Evolutionary conservation across 225 moss, liverwort and hornwort genomes (phyloP).

Genomic region (Bryum argenteum): DNA sequence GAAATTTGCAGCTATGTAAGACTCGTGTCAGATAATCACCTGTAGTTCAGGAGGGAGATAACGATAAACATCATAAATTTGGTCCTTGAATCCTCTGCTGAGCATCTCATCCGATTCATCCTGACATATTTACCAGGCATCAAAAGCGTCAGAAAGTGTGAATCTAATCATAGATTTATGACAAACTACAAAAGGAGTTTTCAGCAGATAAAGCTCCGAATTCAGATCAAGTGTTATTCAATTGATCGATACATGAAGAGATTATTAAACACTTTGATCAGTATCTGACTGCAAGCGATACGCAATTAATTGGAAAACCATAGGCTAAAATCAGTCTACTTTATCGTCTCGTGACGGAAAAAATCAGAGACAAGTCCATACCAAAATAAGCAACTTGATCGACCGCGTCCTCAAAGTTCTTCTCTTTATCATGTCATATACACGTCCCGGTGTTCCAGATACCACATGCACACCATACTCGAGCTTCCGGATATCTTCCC

Average conservation of each 20-base stretch:
- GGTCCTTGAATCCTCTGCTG: slow-evolving; percentile 92
- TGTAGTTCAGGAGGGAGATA: slow-evolving; percentile 88
- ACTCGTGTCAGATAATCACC: slow-evolving; percentile 36
- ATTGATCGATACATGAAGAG: too few species aligned
- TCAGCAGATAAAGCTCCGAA: slow-evolving; percentile 10
- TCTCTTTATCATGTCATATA: slow-evolving; percentile 83
- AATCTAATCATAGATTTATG: slow-evolving; percentile 5
- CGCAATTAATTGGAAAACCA: too few species aligned
- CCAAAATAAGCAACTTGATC: slow-evolving; percentile 58
- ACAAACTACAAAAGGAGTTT: background rate
- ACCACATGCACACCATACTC: slow-evolving; percentile 80
- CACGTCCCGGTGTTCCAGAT: slow-evolving; percentile 79
- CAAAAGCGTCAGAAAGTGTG: background rate
- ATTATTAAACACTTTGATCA: too few species aligned
- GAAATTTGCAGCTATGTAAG: background rate
- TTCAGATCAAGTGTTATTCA: background rate
- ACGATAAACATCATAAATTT: slow-evolving; percentile 93
- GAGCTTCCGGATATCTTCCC: slow-evolving; percentile 78
- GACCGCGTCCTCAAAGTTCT: slow-evolving; percentile 69
- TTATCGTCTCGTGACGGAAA: background rate
- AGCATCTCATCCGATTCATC: slow-evolving; percentile 98
- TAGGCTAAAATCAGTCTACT: background rate
- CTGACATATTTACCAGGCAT: slow-evolving; percentile 37
- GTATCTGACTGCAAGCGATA: too few species aligned
- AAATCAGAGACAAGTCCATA: slow-evolving; percentile 11